Evolutionary conservation across 2,329 filamentous ascomycete genomes (phyloP).

Genomic region (Pyricularia grisea): DNA sequence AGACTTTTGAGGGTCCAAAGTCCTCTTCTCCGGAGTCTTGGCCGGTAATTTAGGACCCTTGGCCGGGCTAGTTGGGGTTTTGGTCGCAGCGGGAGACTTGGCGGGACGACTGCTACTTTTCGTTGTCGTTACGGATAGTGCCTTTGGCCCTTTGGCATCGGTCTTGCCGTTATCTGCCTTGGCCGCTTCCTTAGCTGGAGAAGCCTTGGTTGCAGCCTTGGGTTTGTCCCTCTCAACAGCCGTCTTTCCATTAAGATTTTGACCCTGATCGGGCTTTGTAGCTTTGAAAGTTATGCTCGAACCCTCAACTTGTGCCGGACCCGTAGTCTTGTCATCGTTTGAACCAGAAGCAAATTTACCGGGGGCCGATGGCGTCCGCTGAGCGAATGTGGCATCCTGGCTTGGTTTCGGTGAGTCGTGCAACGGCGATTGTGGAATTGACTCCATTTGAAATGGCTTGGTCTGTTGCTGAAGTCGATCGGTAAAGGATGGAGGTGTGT

Average conservation of each 20-base stretch:
- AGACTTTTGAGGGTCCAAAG: conserved; percentile 20
- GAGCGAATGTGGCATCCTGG: neutral
- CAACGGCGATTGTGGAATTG: conserved; percentile 33
- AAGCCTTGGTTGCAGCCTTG: conserved; percentile 1
- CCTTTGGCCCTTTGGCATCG: conserved; percentile 14
- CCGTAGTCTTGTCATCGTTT: neutral
- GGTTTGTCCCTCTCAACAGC: conserved; percentile 2
- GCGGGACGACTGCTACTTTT: conserved; percentile 23
- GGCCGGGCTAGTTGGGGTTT: conserved; percentile 26
- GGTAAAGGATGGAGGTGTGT: conserved; percentile 25
- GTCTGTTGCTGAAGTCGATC: conserved; percentile 20
- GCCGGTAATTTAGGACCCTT: conserved; percentile 18
- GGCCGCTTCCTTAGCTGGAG: conserved; percentile 4
- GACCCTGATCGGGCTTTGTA: neutral
- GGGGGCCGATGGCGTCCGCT: neutral
- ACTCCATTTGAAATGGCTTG: conserved; percentile 25
- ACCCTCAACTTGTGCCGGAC: neutral
- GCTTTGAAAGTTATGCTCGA: neutral
- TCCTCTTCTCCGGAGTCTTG: conserved; percentile 26
- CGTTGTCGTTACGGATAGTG: conserved; percentile 18
- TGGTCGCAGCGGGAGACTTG: conserved; percentile 27
- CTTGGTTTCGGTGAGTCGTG: conserved; percentile 8
- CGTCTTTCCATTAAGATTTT: neutral
- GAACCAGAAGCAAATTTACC: neutral
- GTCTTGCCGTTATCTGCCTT: conserved; percentile 2